Evolutionary conservation across 1,284 basidiomycete genomes (phyloP), one percentile per base, ranked within the genome.

Genomic region (Bjerkandera adusta): DNA sequence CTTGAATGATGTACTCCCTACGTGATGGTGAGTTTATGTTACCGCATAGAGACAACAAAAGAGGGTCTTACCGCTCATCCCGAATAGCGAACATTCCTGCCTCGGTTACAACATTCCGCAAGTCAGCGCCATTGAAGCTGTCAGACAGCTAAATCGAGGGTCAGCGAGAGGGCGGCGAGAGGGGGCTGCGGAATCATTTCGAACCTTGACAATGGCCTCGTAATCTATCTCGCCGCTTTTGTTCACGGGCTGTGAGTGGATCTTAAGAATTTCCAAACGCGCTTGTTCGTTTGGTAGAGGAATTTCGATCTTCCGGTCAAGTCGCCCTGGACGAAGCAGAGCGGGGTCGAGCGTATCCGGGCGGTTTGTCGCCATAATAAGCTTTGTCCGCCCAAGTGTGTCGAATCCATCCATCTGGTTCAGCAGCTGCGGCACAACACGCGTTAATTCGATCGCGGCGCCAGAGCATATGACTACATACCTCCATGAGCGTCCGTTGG

Each of bases 391-490:
- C 42, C 96, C 97, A 20, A 98, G 76, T 12, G 94, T 92, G 69
- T 99, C 97, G 72, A 99, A 99, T 25, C 97, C 97, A 66, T 99
- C 97, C 93, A 99, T 97, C 70, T 99, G 96, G 66, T 99, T 99
- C 37, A 99, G 79, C 26, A 99, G 76, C 91, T 94, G 59, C n/a
- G 29, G 27, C 43, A 7, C 24, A 26, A 10, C 12, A 13, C 18
- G 43, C 35, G 18, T 22, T 29, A 24, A 26, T 20, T 20, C 13
- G 5, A 26, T n/a, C 3, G 15, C 8, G 10, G 4, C 10, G 20
- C 27, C 27, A n/a, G 1, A 22, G 18, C 7, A 21, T n/a, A n/a
- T n/a, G n/a, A n/a, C 15, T 3, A 61, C 70, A 38, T 51, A 91
- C 91, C 83, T 99, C 97, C 97, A 99, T 99, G 32, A 99, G 70